Evolutionary conservation across 805 yeast genomes (phyloP), one percentile per base, ranked within the genome.

Genomic region (Wickerhamomyces xylosicus): DNA sequence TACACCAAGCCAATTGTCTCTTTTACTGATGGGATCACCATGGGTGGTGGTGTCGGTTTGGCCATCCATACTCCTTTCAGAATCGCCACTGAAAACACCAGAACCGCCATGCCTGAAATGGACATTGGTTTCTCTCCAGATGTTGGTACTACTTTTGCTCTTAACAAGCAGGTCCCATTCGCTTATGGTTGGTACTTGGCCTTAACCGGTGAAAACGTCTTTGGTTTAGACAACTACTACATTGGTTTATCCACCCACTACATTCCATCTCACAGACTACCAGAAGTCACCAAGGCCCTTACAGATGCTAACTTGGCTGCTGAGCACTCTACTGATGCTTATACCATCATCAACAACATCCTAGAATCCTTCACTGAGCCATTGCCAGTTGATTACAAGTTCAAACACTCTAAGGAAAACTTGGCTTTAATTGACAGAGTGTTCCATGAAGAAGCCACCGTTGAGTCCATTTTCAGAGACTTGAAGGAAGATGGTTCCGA

Each of bases 1-100:
- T 87, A 77, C 50, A 66, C 78, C 42, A 90, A 87, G 64, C 97
- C 97, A 2, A 71, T 84, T 43, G 79, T 92, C n/a, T 68, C 95
- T 0, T 53, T 86, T 31, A 79, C 83, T 77, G 80, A 92, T 55
- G 97, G 97, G 18, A 85, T 90, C 50, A 85, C 90, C 20, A 86
- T 92, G 95, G 98, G 97, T 40, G 97, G 97, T 38, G 97, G 97
- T 50, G 95, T 87, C 34, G 97, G 98, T 4, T 64, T 92, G 34
- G 71, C 90, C 1, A 81, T 85, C 33, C 97, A 92, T 61, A 80
- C 85, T 11, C 90, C 96, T 3, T 90, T 90, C 68, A 76, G 97
- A 54, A 66, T 92, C 31, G 95, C 94, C n/a, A 84, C 95, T 33
- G 97, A 90, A 52, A 72, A 74, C 51, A 89, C 97, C 10, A 72